A percentile compares a stretch with the other conserved stretches of the same genome.
Evolutionary conservation across 805 yeast species (phyloP).

Genomic region (Jamesozyma lodderae): DNA sequence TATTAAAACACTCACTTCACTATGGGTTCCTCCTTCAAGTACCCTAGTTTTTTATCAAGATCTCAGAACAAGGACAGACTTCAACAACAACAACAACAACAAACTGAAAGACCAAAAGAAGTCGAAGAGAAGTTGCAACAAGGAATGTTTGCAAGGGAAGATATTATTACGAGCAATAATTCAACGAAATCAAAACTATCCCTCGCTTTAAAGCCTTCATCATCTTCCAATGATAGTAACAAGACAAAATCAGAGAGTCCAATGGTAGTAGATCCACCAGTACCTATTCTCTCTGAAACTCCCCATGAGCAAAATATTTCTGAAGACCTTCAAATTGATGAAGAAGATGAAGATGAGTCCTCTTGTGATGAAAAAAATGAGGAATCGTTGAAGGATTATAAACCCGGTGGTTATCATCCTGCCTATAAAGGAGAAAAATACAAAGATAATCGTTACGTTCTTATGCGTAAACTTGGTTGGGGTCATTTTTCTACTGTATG

Average conservation of each 20-base stretch:
- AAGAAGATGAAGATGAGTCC: constrained; percentile 27
- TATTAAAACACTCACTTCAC: not conserved
- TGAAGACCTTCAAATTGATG: too few species aligned
- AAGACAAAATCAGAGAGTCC: too few species aligned
- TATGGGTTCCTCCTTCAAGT: constrained; percentile 4
- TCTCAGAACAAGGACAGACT: not conserved
- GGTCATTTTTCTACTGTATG: constrained; percentile 97
- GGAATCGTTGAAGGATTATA: constrained; percentile 79
- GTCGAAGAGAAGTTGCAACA: not conserved
- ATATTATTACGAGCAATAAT: not conserved
- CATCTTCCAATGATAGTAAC: too few species aligned
- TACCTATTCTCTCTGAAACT: too few species aligned
- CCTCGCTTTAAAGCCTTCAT: constrained; percentile 20
- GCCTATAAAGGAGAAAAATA: constrained; percentile 80
- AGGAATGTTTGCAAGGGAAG: constrained; percentile 1
- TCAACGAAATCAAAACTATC: constrained; percentile 18
- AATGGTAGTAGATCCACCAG: too few species aligned
- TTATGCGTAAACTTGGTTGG: constrained; percentile 94
- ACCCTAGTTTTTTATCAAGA: constrained; percentile 4
- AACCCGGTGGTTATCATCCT: constrained; percentile 93
- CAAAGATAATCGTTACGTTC: constrained; percentile 62
- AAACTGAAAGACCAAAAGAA: too few species aligned
- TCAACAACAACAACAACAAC: not conserved
- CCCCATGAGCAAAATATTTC: too few species aligned
- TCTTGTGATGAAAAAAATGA: constrained; percentile 49